Base-by-base conservation (phyloP, 139 green algal genomes). In the Pleodorina starrii region DNA sequence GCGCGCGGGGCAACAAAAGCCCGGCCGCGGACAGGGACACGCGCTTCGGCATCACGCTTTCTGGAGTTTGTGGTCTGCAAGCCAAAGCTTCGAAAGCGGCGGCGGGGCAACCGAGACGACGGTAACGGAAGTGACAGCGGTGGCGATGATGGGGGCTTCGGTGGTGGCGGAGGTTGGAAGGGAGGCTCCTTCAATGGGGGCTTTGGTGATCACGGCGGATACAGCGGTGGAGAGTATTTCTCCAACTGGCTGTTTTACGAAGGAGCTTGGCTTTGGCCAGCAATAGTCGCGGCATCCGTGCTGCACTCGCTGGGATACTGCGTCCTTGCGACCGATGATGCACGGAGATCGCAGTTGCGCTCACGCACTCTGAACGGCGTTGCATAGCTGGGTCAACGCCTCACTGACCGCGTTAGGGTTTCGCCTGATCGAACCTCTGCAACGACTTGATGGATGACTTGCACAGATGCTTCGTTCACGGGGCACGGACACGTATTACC, bases 51-150 rank as follows among this genome's bases (percentile, higher is more conserved):
- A 19, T 85, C 78, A 14, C 78, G 78, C 38, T 85, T 57, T 23
- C 25, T 85, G 27, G 78, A 85, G 36, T 54, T 74, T 29, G 54
- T 74, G 21, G 78, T 32, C 16, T 74, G 48, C 54, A 85, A 85
- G 78, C 54, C 78, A 12, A 85, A 74, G 78, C 36, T 85, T 10
- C 78, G 78, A 29, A 85, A 85, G 25, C 78, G 78, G 54, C 38
- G 78, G 38, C 38, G 78, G 21, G 54, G 78, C 35, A 73, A 73
- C 19, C 51, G 78, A 5, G 78, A 74, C 21, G 78, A 85, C 74
- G 74, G 44, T 29, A 63, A 40, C 23, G 42, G 72, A 11, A 63
- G 72, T 11, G 42, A 43, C 76, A 71, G 78, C 40, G 78, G 66
- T 57, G 78, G 54, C 54, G 78, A 54, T 12, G 78, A 85, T 84